Base-by-base conservation (phyloP, 352 stramenopile genomes). In the Pilasporangium apinafurcum region DNA sequence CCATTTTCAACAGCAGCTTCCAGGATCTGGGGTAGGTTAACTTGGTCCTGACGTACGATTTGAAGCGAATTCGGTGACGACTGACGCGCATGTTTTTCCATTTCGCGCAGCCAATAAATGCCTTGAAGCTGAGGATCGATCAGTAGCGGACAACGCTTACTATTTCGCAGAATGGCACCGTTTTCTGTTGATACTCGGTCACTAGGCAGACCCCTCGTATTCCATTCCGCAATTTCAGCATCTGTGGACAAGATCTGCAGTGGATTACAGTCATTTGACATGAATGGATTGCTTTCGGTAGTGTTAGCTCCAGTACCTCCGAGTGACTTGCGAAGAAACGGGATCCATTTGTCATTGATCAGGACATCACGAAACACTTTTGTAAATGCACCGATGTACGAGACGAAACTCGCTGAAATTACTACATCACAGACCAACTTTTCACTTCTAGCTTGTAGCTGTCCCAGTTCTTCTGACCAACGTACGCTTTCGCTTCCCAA, bases 341-440 rank as follows among this genome's bases (percentile, higher is more conserved):
- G 84, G 8, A 94, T 35, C 80, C 95, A 97, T 28, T 92, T 81
- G 1, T 89, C 56, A 2, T 59, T 51, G 32, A 98, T 65, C 12
- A 98, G 62, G 3, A 75, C 33, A 35, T 97, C 86, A 10, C 92
- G 79, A 51, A 95, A 98, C 0, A 70, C 61, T 38, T 97, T 97
- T 2, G 90, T 97, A 49, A 98, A 98, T 2, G 89, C 86, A 8
- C 90, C 92, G n/a, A 90, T 70, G 33, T 97, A 98, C 18, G 83
- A 95, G 22, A 97, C 91, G 42, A 98, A 98, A 14, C 87, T 92
- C 7, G 86, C 77, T 24, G 86, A 87, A 3, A 98, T 51, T 4
- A 98, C 53, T 30, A 96, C 84, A 44, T 98, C 91, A 20, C 88
- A 91, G 1, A 92, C 76, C 10, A 98, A 56, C 22, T 88, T 68